These are phyloP conservation scores for Trichoderma sp. DNA, from an alignment of 2,329 filamentous ascomycete species.

Conservation along the genomic window DNA sequence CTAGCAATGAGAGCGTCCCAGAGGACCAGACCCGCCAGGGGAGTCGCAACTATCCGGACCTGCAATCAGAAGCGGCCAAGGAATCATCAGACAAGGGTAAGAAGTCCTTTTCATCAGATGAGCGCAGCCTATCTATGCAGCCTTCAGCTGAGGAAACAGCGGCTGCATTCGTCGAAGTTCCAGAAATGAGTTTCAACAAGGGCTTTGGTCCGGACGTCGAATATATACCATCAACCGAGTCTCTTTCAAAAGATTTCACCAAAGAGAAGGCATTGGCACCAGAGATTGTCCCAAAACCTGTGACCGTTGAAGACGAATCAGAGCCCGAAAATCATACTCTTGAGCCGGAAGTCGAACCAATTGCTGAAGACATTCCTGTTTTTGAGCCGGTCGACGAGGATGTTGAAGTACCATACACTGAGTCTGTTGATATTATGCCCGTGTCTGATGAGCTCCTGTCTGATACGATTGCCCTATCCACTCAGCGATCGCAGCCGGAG, in stretches of 20 bases:
- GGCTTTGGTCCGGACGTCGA: not conserved
- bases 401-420: not conserved
- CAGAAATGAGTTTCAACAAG: not conserved
- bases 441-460: slow-evolving; percentile 1
- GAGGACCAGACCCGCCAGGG: slow-evolving; percentile 13
- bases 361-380: not conserved
- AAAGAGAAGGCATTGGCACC: not conserved
- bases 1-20: slow-evolving; percentile 26
- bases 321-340: not conserved
- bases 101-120: slow-evolving; percentile 22
- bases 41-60: not conserved
- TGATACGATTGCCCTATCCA: not conserved
- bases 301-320: slow-evolving; percentile 6
- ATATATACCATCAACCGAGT: not conserved
- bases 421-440: slow-evolving; percentile 2
- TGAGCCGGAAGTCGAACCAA: not conserved
- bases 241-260: slow-evolving; percentile 4
- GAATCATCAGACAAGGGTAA: slow-evolving; percentile 28
- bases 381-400: slow-evolving; percentile 15
- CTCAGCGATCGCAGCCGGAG: not conserved
- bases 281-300: slow-evolving; percentile 16
- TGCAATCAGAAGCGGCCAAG: slow-evolving; percentile 22
- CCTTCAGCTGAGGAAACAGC: not conserved
- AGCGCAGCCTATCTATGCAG: not conserved
- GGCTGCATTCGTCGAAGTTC: not conserved